A percentile compares a stretch with the other conserved stretches of the same genome.
Conservation (phyloP, 345 rosid species). For the Arabidopsis suecica region DNA sequence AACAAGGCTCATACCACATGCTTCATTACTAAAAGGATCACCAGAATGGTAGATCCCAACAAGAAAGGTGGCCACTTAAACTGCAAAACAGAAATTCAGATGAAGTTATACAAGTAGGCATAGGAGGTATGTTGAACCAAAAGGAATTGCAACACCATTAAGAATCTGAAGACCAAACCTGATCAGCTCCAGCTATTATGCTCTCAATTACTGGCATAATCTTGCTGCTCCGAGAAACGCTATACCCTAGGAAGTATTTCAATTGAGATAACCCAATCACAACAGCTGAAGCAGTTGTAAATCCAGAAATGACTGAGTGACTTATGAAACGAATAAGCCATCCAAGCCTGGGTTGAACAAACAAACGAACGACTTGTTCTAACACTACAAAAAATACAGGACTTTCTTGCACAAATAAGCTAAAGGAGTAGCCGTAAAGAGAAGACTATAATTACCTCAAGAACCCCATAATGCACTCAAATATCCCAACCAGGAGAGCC, state of each 20-base stretch:
- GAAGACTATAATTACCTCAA: constrained; percentile 58
- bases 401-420: not conserved
- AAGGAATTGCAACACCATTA: constrained; percentile 5
- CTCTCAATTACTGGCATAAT: constrained; percentile 85
- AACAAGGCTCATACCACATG: constrained; percentile 67
- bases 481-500: constrained; percentile 88
- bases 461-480: constrained; percentile 88
- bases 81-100: constrained; percentile 64
- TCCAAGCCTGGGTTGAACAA: constrained; percentile 74
- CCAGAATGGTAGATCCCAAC: constrained; percentile 85
- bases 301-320: constrained; percentile 98
- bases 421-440: not conserved
- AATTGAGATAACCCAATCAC: constrained; percentile 92
- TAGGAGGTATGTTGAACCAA: constrained; percentile 11
- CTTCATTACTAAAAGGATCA: constrained; percentile 78
- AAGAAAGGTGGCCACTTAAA: constrained; percentile 98
- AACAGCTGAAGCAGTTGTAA: constrained; percentile 90
- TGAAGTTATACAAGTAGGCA: constrained; percentile 24
- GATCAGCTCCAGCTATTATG: constrained; percentile 81
- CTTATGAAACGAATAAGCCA: constrained; percentile 99
- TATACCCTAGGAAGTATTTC: constrained; percentile 92
- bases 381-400: constrained; percentile 14
- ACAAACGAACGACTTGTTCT: constrained; percentile 10
- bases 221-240: constrained; percentile 74
- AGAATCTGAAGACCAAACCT: constrained; percentile 52